Conservation (phyloP, 441 rosid genomes). For the Dalechampia spathulata region DNA sequence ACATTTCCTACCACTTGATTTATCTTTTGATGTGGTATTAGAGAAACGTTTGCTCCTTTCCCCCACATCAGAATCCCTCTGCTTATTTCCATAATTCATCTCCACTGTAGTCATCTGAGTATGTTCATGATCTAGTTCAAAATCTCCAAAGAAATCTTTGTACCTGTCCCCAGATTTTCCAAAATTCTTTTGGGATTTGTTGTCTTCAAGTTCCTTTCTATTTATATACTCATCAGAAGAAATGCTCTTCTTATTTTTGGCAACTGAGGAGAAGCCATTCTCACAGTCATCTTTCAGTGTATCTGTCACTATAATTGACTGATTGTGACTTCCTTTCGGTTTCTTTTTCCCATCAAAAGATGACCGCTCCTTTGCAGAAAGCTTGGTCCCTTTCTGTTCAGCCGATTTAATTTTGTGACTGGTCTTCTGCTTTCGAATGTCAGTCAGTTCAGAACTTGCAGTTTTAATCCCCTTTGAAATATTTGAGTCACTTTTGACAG, state of each 20-base stretch:
- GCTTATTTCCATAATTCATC: constrained; percentile 23
- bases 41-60: constrained; percentile 30
- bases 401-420: constrained; percentile 26
- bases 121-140: constrained; percentile 57
- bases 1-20: constrained; percentile 29
- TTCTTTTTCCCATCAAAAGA: constrained; percentile 47
- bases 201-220: constrained; percentile 40
- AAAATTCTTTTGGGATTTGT: constrained; percentile 35
- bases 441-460: constrained; percentile 32
- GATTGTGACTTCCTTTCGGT: constrained; percentile 42
- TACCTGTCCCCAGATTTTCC: constrained; percentile 55
- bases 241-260: constrained; percentile 45
- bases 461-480: constrained; percentile 32
- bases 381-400: constrained; percentile 32
- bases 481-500: constrained; percentile 35
- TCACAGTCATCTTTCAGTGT: constrained; percentile 34
- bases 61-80: constrained; percentile 31
- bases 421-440: constrained; percentile 37
- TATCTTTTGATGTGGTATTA: constrained; percentile 34
- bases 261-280: constrained; percentile 32
- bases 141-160: constrained; percentile 88
- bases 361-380: constrained; percentile 40
- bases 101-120: constrained; percentile 28
- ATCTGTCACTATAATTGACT: constrained; percentile 27
- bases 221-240: constrained; percentile 24